Evolutionary conservation across 345 rosid species (phyloP).

Genomic region (Populus tremula): DNA sequence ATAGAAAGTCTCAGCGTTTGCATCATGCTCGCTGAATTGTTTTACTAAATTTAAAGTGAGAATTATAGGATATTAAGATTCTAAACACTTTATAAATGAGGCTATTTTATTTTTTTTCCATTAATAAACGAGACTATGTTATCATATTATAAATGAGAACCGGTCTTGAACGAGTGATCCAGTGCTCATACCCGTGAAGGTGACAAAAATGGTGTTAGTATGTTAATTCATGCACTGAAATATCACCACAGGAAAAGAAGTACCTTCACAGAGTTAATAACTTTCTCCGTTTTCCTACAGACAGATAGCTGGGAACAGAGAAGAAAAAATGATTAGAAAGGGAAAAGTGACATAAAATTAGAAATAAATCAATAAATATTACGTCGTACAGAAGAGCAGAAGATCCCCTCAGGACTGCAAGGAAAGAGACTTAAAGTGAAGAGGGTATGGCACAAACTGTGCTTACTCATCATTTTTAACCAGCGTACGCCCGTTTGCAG

Average conservation of each 20-base stretch:
- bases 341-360: slow-evolving; percentile 22
- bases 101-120: too few relatives aligned
- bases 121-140: too few relatives aligned
- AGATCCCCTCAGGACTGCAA: slow-evolving; percentile 13
- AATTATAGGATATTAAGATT: too few relatives aligned
- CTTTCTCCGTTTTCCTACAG: slow-evolving; percentile 12
- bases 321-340: slow-evolving; percentile 17
- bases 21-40: too few relatives aligned
- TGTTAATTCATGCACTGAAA: too few relatives aligned
- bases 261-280: neutral
- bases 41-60: too few relatives aligned
- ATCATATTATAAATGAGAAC: too few relatives aligned
- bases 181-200: neutral
- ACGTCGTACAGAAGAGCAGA: slow-evolving; percentile 17
- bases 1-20: too few relatives aligned
- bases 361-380: slow-evolving; percentile 21
- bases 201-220: neutral
- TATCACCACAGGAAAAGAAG: neutral
- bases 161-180: neutral
- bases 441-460: slow-evolving; percentile 3
- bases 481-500: slow-evolving; percentile 20
- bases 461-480: slow-evolving; percentile 5
- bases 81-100: too few relatives aligned
- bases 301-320: slow-evolving; percentile 17
- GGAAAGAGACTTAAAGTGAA: neutral